Evolutionary conservation across 164 flowering plant species (phyloP), one percentile per base, ranked within the genome.

Genomic region (Magnolia changhungtana): DNA sequence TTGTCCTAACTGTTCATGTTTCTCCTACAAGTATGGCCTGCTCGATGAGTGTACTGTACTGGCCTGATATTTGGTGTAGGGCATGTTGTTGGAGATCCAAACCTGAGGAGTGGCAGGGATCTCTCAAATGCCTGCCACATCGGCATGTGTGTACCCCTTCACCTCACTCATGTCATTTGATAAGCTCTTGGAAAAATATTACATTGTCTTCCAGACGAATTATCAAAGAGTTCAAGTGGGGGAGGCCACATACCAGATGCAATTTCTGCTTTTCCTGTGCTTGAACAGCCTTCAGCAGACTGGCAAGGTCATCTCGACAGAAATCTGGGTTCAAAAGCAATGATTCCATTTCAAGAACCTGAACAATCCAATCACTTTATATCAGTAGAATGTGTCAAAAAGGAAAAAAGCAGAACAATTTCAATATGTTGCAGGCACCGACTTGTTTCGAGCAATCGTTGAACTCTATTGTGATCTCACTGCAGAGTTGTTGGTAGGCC

Each of bases 371-470:
- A 37, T 68, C 18, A 68, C 71, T 68, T 31, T 55, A 55, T 16
- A 55, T 55, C 45, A 29, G 71, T 68, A 16, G 29, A 65, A 19
- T 7, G 24, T 24, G 50, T 68, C 31, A 13, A 29, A 24, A 68
- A 6, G n/a, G 50, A n/a, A 50, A 70, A 70, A 49, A n/a, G 14
- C 71, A 19, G 9, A 65, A 8, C 9, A 11, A 37, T 37, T 37
- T 37, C 63, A 20, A 19, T 37, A 29, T 58, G 61, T 27, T 51
- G 13, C 29, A 65, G 24, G 45, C 19, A 63, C 86, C 59, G 50
- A 94, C 99, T 83, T 92, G 93, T 83, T 94, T 94, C 2, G 99
- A 94, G 85, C 96, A 96, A 76, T 88, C 92, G 83, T 81, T 92
- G 86, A 94, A 94, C 82, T 96, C 97, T 20, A 77, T 76, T 0